Evolutionary conservation across 768 basidiomycete species (phyloP), one percentile per base, ranked within the genome.

Genomic region (Xanthoconium stramineum): DNA sequence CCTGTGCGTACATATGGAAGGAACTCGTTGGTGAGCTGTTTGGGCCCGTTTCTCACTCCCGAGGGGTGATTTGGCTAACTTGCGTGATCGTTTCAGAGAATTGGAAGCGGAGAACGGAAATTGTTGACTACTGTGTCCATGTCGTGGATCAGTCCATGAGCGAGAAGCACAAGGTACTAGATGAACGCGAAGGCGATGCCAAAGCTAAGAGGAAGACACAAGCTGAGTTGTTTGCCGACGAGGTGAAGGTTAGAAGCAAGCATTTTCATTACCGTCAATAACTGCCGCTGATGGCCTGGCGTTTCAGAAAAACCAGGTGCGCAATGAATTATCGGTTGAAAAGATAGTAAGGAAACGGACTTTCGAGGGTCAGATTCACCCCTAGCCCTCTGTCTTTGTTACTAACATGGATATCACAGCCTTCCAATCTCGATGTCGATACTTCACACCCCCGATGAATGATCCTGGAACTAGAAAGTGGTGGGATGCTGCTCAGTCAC

Each of bases 351-450:
- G 85, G 50, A 79, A 79, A 56, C 79, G 89, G 61, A 84, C 88
- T 32, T 72, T 86, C 49, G 85, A 91, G 65, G 90, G 90, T 85
- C 63, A 65, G 82, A 47, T 35, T 5, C 60, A 52, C 24, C 59
- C 57, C 58, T 61, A 46, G 59, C 61, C 60, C 47, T 64, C 38
- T 6, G 47, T 44, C 57, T 55, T 53, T 64, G 33, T 48, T 50
- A 47, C 50, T 69, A 46, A 69, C 57, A 61, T 50, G 48, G 61
- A 56, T 38, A 33, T 10, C 43, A 65, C 69, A 94, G 91, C 88
- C 33, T 93, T 94, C 69, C 79, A 79, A 56, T 80, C 87, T 44
- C 85, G 89, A 48, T 94, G 91, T 74, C 83, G 81, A 66, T 91
- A 87, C 69, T 94, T 91, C 69, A 74, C 78, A 48, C 88, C 89